A percentile compares a stretch with the other conserved stretches of the same genome.
Evolutionary conservation across 257 asterid genomes (phyloP).

Genomic region (Solanum virginianum): DNA sequence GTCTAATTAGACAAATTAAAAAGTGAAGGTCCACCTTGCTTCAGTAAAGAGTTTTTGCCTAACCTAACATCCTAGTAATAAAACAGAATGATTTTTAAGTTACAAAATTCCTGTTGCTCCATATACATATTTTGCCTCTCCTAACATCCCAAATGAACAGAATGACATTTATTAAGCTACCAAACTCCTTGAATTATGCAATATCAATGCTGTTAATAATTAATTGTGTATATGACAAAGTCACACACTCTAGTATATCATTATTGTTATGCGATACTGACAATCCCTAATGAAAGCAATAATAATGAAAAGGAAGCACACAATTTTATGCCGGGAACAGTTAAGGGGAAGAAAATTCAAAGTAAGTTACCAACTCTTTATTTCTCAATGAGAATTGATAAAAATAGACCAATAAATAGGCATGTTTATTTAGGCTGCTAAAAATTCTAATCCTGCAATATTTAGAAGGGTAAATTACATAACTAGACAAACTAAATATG

Average conservation of each 20-base stretch:
- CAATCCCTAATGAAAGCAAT: background rate
- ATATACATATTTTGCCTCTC: background rate
- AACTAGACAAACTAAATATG: no score
- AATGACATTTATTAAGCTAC: background rate
- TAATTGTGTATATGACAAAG: background rate
- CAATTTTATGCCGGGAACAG: no score
- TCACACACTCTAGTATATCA: background rate
- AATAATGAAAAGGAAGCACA: background rate
- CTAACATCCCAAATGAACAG: background rate
- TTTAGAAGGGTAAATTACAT: no score
- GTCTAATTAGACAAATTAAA: background rate
- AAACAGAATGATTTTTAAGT: background rate
- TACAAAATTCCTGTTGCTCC: background rate
- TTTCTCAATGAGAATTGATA: no score
- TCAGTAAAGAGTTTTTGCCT: background rate
- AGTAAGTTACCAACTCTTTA: no score
- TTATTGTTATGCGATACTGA: background rate
- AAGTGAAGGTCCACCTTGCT: background rate
- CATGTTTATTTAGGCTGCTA: no score
- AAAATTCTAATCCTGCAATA: no score
- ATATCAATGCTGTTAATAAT: background rate
- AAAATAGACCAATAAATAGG: no score
- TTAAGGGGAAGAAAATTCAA: no score
- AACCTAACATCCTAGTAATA: background rate
- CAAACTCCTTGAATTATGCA: background rate